These are phyloP conservation scores for Populus ilicifolia DNA, from an alignment of 345 rosid genomes.

Conservation along the genomic window DNA sequence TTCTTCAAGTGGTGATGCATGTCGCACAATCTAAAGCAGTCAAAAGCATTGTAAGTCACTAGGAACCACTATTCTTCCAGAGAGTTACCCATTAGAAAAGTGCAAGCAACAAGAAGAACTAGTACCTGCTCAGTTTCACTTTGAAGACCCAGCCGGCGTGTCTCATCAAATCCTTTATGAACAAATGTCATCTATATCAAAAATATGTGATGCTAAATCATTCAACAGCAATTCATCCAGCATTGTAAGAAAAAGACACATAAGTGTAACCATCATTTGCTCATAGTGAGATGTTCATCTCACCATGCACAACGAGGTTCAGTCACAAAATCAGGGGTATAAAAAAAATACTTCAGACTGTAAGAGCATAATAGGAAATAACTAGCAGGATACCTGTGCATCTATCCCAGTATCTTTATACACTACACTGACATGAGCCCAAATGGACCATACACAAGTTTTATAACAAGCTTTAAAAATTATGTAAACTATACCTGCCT, in stretches of 20 bases:
- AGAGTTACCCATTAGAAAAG: slow-evolving; percentile 6
- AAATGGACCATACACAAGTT: no score
- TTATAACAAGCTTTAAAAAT: no score
- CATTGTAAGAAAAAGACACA: neutral
- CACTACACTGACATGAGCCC: no score
- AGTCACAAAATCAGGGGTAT: neutral
- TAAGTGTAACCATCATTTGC: neutral
- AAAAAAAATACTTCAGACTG: neutral
- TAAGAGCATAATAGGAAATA: neutral
- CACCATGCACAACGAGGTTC: neutral
- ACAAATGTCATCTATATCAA: slow-evolving; percentile 63
- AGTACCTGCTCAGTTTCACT: slow-evolving; percentile 85
- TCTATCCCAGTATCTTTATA: no score
- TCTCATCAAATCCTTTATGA: slow-evolving; percentile 97
- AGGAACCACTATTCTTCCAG: slow-evolving; percentile 10
- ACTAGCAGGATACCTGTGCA: neutral
- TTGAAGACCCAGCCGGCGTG: slow-evolving; percentile 86
- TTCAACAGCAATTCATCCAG: neutral
- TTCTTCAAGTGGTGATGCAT: slow-evolving; percentile 71
- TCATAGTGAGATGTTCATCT: neutral
- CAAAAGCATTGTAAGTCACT: slow-evolving; percentile 19
- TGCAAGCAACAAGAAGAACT: neutral
- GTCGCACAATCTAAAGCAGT: slow-evolving; percentile 65
- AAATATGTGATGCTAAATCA: slow-evolving; percentile 9
- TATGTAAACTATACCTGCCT: no score